Evolutionary conservation across 2,329 filamentous ascomycete species (phyloP).

Genomic region (Pseudogymnoascus sp.): DNA sequence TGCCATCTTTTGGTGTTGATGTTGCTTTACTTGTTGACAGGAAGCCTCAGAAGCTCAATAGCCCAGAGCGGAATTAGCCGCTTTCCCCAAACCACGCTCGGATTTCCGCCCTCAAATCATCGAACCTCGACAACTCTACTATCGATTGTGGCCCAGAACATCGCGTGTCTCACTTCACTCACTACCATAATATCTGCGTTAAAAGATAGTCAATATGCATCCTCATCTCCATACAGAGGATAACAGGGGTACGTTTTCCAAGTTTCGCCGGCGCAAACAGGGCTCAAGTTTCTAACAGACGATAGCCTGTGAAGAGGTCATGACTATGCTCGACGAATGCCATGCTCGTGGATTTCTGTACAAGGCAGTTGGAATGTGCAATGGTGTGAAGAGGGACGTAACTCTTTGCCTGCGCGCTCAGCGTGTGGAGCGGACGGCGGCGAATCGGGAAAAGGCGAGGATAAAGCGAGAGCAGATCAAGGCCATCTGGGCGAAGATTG

Average conservation of each 20-base stretch:
- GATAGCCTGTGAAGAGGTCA: conserved; percentile 87
- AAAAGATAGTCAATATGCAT: conserved; percentile 63
- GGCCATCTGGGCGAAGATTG: conserved; percentile 71
- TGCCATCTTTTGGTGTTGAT: conserved; percentile 21
- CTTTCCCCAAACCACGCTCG: background rate
- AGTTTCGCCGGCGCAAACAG: background rate
- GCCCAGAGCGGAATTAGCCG: background rate
- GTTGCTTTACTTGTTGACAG: conserved; percentile 7
- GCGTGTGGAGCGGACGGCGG: conserved; percentile 67
- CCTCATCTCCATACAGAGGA: conserved; percentile 92
- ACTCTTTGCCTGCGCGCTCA: conserved; percentile 79
- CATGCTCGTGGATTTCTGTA: conserved; percentile 87
- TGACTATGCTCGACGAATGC: conserved; percentile 90
- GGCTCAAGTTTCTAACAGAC: conserved; percentile 17
- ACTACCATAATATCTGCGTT: conserved; percentile 1
- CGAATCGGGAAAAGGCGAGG: conserved; percentile 66
- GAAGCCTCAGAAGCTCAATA: background rate
- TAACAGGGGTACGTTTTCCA: conserved; percentile 60
- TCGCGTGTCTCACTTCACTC: background rate
- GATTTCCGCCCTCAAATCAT: background rate
- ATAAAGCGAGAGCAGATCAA: conserved; percentile 67
- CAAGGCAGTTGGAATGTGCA: conserved; percentile 88
- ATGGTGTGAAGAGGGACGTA: conserved; percentile 73
- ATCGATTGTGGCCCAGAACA: background rate
- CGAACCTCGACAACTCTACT: background rate